Evolutionary conservation across 208 protist genomes (phyloP).

Genomic region (Trypanosoma melophagium): DNA sequence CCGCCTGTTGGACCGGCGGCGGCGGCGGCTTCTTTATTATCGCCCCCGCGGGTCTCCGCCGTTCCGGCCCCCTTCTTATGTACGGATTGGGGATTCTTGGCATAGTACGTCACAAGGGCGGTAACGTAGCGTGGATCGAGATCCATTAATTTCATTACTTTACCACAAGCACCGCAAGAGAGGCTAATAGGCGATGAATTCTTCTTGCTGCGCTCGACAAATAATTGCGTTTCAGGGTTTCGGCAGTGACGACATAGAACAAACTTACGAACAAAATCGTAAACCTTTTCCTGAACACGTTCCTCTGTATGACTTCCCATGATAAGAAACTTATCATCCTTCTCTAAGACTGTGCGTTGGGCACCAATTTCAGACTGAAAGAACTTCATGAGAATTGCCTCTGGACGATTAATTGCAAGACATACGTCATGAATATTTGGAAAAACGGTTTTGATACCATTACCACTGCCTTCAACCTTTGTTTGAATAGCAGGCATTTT

Average conservation of each 20-base stretch:
- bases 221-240: slow-evolving; percentile 83
- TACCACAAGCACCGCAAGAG: slow-evolving; percentile 78
- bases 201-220: slow-evolving; percentile 61
- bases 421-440: slow-evolving; percentile 93
- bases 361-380: slow-evolving; percentile 87
- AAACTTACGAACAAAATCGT: slow-evolving; percentile 83
- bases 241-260: slow-evolving; percentile 88
- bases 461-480: slow-evolving; percentile 93
- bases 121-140: slow-evolving; percentile 51
- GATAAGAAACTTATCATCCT: slow-evolving; percentile 89
- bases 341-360: slow-evolving; percentile 68
- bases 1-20: background rate
- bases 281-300: slow-evolving; percentile 81
- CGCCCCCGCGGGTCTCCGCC: slow-evolving; percentile 26
- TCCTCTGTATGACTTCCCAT: slow-evolving; percentile 82
- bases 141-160: slow-evolving; percentile 37
- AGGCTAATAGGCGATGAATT: slow-evolving; percentile 39
- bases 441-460: slow-evolving; percentile 94
- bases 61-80: slow-evolving; percentile 31
- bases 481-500: slow-evolving; percentile 91
- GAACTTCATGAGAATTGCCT: slow-evolving; percentile 89
- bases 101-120: slow-evolving; percentile 68
- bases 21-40: slow-evolving; percentile 25
- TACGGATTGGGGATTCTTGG: slow-evolving; percentile 60
- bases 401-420: slow-evolving; percentile 82